Evolutionary conservation across 2,329 filamentous ascomycete genomes (phyloP), one percentile per base, ranked within the genome.

Genomic region (Epichloe gansuensis): DNA sequence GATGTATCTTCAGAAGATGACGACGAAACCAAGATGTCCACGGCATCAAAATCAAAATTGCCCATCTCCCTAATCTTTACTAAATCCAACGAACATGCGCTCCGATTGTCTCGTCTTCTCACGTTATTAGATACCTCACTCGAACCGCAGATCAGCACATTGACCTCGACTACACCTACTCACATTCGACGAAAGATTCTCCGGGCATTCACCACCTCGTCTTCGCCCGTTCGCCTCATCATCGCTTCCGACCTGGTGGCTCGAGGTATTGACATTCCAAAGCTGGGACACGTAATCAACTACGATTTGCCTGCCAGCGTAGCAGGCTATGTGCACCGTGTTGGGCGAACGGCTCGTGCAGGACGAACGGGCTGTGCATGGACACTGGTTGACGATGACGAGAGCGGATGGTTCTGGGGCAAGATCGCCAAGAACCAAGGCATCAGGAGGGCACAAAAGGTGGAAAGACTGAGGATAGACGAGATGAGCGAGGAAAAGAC

Each of bases 181-280:
- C 80, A 83, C 13, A 75, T 79, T 13, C 83, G 86, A 15, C 79
- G 81, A 55, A 83, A 81, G 60, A 82, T 84, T 0, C 73, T 91
- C 25, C 75, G 76, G 28, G 76, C 78, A n/a, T 91, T 91, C 65
- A 70, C 76, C 3, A 79, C 79, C 54, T 74, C 77, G 3, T 88
- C 88, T 61, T 73, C 77, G 2, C 81, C 80, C 54, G 68, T 87
- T 28, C 82, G 83, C 6, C 81, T 95, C 46, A 80, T 97, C 44
- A 84, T 97, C 46, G 90, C 91, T 1, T 95, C 93, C 0, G 91
- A 97, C 65, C 85, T 94, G n/a, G 88, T 93, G 1, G 88, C 90
- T 2, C 86, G 91, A 57, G 93, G 91, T 61, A 82, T 97, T 28
- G 91, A 97, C 67, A 76, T 95, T 12, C 80, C 82, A 1, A 77